phyloP scores from a whole-genome alignment of 2,329 filamentous ascomycete species.

The Knoxdaviesia proteae region DNA sequence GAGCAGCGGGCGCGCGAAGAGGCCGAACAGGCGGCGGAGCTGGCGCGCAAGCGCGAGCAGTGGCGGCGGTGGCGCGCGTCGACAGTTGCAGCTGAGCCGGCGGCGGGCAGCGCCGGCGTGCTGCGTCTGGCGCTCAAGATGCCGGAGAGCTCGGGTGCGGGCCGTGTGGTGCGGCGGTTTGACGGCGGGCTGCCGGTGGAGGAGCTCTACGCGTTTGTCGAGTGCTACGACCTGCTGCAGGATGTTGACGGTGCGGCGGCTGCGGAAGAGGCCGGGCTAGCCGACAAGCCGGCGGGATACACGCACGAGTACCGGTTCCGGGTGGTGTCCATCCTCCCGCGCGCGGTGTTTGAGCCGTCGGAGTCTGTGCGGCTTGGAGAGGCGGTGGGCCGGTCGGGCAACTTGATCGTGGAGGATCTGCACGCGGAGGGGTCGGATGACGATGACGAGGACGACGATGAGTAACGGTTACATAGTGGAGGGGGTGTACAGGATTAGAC shows the following conservation, averaged over 20 bases:
- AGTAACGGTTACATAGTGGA: no score
- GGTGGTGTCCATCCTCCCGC: conserved; percentile 68
- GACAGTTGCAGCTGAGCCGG: conserved; percentile 47
- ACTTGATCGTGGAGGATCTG: conserved; percentile 66
- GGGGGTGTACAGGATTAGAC: no score
- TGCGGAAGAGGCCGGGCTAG: conserved; percentile 13
- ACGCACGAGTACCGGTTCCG: conserved; percentile 69
- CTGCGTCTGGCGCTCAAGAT: conserved; percentile 52
- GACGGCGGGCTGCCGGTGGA: conserved; percentile 49
- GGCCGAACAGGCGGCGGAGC: conserved; percentile 36
- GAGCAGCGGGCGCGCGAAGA: conserved; percentile 38
- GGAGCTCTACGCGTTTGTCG: conserved; percentile 88
- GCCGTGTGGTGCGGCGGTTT: conserved; percentile 63
- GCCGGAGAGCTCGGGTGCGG: conserved; percentile 37
- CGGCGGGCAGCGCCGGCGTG: conserved; percentile 36
- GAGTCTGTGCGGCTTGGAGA: conserved; percentile 44
- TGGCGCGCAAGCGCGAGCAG: conserved; percentile 27
- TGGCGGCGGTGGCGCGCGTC: conserved; percentile 69
- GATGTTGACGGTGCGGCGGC: conserved; percentile 8
- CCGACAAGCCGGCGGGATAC: conserved; percentile 41
- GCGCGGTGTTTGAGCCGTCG: conserved; percentile 57
- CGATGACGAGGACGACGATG: no score
- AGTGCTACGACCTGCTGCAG: conserved; percentile 54
- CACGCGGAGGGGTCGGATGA: conserved; percentile 11
- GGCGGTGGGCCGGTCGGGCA: conserved; percentile 63